Base-by-base conservation (phyloP, 768 basidiomycete genomes). In the Grammothele lineata region DNA sequence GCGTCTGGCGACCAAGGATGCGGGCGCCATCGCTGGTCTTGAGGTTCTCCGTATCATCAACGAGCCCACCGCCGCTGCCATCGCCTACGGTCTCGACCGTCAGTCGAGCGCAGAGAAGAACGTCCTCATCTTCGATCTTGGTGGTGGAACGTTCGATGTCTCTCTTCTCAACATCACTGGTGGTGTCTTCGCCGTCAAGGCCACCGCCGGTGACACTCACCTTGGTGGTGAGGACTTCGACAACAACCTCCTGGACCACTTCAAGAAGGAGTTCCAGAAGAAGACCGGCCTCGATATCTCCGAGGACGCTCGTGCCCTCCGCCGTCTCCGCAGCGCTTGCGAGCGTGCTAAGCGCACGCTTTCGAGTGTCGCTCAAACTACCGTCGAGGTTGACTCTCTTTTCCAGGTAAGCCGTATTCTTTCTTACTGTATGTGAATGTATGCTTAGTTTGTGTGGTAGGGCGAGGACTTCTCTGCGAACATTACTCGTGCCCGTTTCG, bases 21-120 rank as follows among this genome's bases (percentile, higher is more conserved):
- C 96, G 54, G 96, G 96, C 70, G 80, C 89, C 59, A 99, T 99
- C 59, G 81, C 96, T 62, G 96, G 96, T 55, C 90, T 99, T 54
- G 94, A 99, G 66, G 93, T 99, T 60, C 91, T 99, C 71, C 95
- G 96, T 74, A 99, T 99, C 78, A 99, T 99, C 78, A 99, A 99
- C 74, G 96, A 99, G 76, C 96, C 96, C 54, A 99, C 96, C 45
- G 96, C 96, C 42, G 96, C 96, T 48, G 96, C 96, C 64, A 97
- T 99, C 59, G 96, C 96, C 41, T 97, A 97, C 68, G 96, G 96
- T 78, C 86, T 91, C 47, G 96, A 98, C 70, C 87, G 89, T 64
- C 91, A 96, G 74, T 83, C 87, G 63, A 91, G 89, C 71, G 74
- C 81, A 51, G 95, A 98, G 79, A 92, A 92, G 73, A 97, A 95